Evolutionary conservation across 495 filamentous ascomycete species (phyloP).

Genomic region (Neurospora africana): DNA sequence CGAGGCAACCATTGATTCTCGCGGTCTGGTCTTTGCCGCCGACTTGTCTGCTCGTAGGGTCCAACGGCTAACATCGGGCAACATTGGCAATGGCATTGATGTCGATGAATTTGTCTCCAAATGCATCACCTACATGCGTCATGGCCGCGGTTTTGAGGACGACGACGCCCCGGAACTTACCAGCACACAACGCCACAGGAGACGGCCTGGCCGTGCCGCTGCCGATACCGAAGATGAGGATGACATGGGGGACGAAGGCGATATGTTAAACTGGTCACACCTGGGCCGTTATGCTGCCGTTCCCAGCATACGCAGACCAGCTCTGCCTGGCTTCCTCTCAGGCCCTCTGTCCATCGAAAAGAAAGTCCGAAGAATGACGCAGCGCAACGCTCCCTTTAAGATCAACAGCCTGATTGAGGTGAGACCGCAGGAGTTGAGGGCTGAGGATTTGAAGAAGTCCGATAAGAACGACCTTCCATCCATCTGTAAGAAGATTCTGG

Average conservation of each 20-base stretch:
- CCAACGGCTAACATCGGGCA: constrained; percentile 58
- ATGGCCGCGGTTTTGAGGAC: constrained; percentile 36
- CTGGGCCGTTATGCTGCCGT: constrained; percentile 68
- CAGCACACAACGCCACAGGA: constrained; percentile 34
- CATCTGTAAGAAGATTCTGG: constrained; percentile 56
- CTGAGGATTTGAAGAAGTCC: constrained; percentile 56
- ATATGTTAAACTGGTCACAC: constrained; percentile 79
- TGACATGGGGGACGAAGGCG: constrained; percentile 55
- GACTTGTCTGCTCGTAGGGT: constrained; percentile 70
- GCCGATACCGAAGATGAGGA: constrained; percentile 26
- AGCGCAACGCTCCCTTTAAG: constrained; percentile 53
- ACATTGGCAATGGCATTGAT: constrained; percentile 62
- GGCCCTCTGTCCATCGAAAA: constrained; percentile 87
- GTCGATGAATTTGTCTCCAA: constrained; percentile 91
- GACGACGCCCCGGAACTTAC: constrained; percentile 32
- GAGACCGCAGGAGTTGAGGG: constrained; percentile 61
- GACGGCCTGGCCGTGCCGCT: constrained; percentile 19
- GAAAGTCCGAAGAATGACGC: constrained; percentile 54
- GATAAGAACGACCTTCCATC: constrained; percentile 67
- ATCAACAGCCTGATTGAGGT: constrained; percentile 54
- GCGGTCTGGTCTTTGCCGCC: constrained; percentile 64
- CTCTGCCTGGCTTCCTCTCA: constrained; percentile 73
- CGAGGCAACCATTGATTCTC: constrained; percentile 88
- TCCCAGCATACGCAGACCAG: constrained; percentile 59
- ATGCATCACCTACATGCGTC: constrained; percentile 78